phyloP scores from a whole-genome alignment of 768 basidiomycete genomes.

The Hypsizygus marmoreus region DNA sequence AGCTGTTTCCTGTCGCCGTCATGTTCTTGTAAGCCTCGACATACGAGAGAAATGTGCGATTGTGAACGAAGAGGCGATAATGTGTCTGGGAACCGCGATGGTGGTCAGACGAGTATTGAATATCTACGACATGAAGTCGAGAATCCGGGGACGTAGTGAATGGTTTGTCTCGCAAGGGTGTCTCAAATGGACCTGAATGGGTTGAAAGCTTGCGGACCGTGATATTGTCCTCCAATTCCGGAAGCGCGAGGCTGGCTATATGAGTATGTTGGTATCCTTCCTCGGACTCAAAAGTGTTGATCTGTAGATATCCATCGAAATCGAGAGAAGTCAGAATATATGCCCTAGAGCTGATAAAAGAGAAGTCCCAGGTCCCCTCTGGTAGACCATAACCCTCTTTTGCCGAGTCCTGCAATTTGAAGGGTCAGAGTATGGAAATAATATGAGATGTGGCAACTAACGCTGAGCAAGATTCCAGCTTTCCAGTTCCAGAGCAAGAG shows the following conservation, averaged over 20 bases:
- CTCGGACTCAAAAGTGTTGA: slow-evolving; percentile 40
- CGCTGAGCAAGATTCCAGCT: slow-evolving; percentile 17
- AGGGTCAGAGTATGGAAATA: too few relatives aligned
- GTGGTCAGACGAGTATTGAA: slow-evolving; percentile 6
- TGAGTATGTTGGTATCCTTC: slow-evolving; percentile 4
- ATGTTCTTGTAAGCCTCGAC: slow-evolving; percentile 8
- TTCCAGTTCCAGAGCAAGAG: slow-evolving; percentile 26
- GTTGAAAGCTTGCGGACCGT: slow-evolving; percentile 14
- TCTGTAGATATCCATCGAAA: slow-evolving; percentile 37
- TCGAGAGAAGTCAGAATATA: slow-evolving; percentile 40
- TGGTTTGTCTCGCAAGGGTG: slow-evolving; percentile 16
- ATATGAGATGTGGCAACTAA: too few relatives aligned
- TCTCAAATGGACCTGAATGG: slow-evolving; percentile 36
- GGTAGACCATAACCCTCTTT: slow-evolving; percentile 20
- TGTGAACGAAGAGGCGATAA: slow-evolving; percentile 11
- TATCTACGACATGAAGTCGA: slow-evolving; percentile 12
- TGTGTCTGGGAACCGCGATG: background rate
- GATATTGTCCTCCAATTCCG: slow-evolving; percentile 13
- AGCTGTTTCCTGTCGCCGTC: too few relatives aligned
- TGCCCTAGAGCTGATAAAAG: slow-evolving; percentile 46
- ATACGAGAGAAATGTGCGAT: slow-evolving; percentile 9
- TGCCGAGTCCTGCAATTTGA: slow-evolving; percentile 9
- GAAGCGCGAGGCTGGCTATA: slow-evolving; percentile 17
- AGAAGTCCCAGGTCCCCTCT: slow-evolving; percentile 40
- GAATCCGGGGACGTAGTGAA: slow-evolving; percentile 22